phyloP scores from a whole-genome alignment of 2,329 filamentous ascomycete species.

The Orbilia oligospora region DNA sequence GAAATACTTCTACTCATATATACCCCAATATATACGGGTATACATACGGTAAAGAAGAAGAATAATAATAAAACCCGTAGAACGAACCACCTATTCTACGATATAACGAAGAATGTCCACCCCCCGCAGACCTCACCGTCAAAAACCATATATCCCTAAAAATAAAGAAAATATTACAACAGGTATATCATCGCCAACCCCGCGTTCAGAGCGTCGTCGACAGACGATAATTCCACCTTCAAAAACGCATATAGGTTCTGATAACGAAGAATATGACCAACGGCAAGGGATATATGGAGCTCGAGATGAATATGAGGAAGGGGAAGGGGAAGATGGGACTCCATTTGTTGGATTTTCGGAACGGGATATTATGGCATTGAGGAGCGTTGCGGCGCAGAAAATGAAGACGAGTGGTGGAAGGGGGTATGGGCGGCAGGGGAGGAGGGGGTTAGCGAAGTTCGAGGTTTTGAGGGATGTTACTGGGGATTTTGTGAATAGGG shows the following conservation, averaged over 20 bases:
- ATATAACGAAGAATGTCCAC: background rate
- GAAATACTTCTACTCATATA: too few relatives aligned
- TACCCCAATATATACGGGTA: too few relatives aligned
- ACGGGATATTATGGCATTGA: background rate
- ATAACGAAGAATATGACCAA: slow-evolving; percentile 3
- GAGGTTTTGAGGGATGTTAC: slow-evolving; percentile 38
- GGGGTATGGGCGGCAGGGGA: background rate
- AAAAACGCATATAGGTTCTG: background rate
- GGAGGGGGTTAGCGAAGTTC: slow-evolving; percentile 15
- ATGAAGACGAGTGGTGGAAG: background rate
- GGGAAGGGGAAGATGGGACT: background rate
- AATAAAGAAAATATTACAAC: slow-evolving; percentile 44
- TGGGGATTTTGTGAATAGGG: slow-evolving; percentile 16
- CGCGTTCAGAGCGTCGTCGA: too few relatives aligned
- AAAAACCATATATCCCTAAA: background rate
- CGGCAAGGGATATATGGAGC: too few relatives aligned
- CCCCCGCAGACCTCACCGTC: background rate
- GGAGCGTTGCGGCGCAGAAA: background rate
- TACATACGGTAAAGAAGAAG: too few relatives aligned
- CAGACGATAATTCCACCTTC: background rate
- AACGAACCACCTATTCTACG: too few relatives aligned
- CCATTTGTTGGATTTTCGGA: background rate
- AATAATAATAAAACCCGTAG: too few relatives aligned
- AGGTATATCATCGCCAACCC: background rate
- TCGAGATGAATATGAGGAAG: background rate